Evolutionary conservation across 768 basidiomycete genomes (phyloP).

Genomic region (Xerocomellus chrysenteron): DNA sequence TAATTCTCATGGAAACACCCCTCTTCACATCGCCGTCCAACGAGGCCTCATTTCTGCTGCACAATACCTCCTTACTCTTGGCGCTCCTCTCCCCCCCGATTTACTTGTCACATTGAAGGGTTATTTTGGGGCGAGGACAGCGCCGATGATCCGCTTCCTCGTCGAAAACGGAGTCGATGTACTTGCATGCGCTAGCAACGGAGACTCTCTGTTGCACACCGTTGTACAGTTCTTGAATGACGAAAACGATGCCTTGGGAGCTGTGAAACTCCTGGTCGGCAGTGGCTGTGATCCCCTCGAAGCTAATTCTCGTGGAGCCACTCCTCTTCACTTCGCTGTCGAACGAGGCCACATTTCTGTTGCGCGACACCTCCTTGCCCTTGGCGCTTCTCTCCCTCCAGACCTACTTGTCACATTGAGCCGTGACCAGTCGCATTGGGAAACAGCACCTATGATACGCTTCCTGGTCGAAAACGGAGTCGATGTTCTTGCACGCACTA

Average conservation of each 20-base stretch:
- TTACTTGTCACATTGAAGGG: background rate
- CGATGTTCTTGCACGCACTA: background rate
- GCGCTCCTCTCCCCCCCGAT: background rate
- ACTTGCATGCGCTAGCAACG: background rate
- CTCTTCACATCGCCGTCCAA: background rate
- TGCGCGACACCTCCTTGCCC: background rate
- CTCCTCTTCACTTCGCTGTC: background rate
- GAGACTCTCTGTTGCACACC: background rate
- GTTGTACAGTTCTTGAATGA: no score
- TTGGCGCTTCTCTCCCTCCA: background rate
- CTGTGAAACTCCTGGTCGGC: background rate
- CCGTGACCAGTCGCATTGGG: rapidly evolving
- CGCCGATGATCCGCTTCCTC: background rate
- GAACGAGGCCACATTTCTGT: background rate
- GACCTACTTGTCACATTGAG: background rate
- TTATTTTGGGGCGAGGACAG: no score
- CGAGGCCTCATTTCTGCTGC: background rate
- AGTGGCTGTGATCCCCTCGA: background rate
- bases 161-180: background rate
- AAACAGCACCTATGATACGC: background rate
- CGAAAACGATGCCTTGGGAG: background rate
- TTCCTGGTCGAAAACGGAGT: background rate
- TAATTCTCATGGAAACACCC: background rate
- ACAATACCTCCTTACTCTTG: background rate
- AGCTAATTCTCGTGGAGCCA: background rate